Base-by-base conservation (phyloP, 192 early-diverging fungal genomes). In the Mortierella claussenii region DNA sequence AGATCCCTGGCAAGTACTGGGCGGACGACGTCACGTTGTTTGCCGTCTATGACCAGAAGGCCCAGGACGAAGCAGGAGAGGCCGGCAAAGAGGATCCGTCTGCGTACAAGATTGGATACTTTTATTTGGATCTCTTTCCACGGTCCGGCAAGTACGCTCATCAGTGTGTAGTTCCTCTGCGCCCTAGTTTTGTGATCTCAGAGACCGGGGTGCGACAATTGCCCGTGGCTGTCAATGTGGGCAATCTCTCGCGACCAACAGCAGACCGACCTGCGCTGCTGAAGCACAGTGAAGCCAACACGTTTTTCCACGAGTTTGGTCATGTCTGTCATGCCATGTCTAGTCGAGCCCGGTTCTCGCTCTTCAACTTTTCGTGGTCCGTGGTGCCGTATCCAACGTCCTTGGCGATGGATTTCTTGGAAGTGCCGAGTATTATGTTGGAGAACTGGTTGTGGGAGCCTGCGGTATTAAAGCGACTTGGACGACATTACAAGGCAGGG, bases 351-450 rank as follows among this genome's bases (percentile, higher is more conserved):
- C 57, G 65, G 60, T 83, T 85, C 74, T 78, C 79, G 20, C 63
- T 94, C 24, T 93, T 91, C 80, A 90, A 90, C 26, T 69, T 84
- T 34, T 93, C 93, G n/a, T 91, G 88, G 76, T 91, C 84, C 56
- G 82, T 84, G 1, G 80, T 89, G 0, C 92, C 95, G 69, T 91
- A 94, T 36, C 93, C 93, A 48, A 92, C 92, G 20, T 81, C 80
- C 43, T 83, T 91, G 40, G 91, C 94, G 60, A 76, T 87, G 55
- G 94, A 96, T 78, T 96, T 96, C 84, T 90, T 96, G 24, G 94
- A 96, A 84, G 91, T 91, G 26, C 94, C 94, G 17, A 90, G 89
- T 28, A 92, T 94, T 86, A 94, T 96, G 94, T 85, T 95, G 26
- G 94, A 95, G 79, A 96, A 94, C 80, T 92, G 89, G 91, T 83